phyloP scores from a whole-genome alignment of 768 basidiomycete species.

The Pleurotus tuber-regium region DNA sequence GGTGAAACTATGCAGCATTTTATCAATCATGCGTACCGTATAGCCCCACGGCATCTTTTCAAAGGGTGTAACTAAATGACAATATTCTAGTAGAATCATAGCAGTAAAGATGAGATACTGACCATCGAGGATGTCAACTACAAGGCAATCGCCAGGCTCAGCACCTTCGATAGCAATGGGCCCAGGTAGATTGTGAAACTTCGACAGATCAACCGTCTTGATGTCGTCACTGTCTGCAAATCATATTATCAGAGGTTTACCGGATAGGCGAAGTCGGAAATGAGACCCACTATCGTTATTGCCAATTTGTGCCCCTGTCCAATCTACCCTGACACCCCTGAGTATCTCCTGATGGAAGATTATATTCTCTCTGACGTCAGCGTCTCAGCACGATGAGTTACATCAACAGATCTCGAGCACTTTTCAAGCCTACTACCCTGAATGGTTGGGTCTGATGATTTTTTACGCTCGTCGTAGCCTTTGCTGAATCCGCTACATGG shows the following conservation, averaged over 20 bases:
- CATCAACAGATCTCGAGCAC: too few relatives aligned
- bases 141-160: constrained; percentile 75
- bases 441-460: too few relatives aligned
- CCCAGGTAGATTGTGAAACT: constrained; percentile 73
- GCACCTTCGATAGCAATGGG: constrained; percentile 74
- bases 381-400: too few relatives aligned
- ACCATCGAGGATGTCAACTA: constrained; percentile 81
- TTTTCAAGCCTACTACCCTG: too few relatives aligned
- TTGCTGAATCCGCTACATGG: too few relatives aligned
- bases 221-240: constrained; percentile 62
- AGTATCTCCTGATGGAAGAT: too few relatives aligned
- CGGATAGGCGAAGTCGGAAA: background rate
- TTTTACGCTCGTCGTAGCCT: too few relatives aligned
- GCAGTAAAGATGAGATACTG: constrained; percentile 9
- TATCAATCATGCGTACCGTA: constrained; percentile 38
- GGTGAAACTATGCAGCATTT: background rate
- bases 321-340: too few relatives aligned
- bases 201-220: constrained; percentile 58
- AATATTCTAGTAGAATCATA: background rate
- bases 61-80: constrained; percentile 53
- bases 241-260: background rate
- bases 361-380: constrained; percentile 41
- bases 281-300: constrained; percentile 61
- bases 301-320: constrained; percentile 78
- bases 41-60: constrained; percentile 84